phyloP scores from a whole-genome alignment of 1,284 basidiomycete genomes.

The Sutorius eximius region DNA sequence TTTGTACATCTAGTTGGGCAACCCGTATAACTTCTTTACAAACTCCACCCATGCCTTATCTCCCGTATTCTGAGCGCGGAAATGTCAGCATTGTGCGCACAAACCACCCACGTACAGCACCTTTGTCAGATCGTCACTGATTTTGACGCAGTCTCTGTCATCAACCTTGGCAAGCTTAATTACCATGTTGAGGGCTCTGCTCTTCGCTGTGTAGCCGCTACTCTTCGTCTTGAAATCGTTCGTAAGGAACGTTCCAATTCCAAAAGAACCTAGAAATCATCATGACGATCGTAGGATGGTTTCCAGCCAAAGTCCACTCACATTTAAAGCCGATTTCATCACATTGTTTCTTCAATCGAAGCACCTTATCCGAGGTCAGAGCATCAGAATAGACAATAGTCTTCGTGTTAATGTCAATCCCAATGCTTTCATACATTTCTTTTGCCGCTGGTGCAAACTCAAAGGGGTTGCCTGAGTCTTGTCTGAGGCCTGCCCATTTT shows the following conservation, averaged over 20 bases:
- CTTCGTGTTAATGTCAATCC: slow-evolving; percentile 66
- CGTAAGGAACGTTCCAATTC: slow-evolving; percentile 89
- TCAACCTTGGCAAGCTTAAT: slow-evolving; percentile 84
- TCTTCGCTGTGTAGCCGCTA: slow-evolving; percentile 57
- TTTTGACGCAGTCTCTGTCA: slow-evolving; percentile 79
- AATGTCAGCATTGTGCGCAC: neutral
- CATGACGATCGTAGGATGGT: neutral
- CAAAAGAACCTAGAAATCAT: slow-evolving; percentile 62
- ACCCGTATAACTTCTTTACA: slow-evolving; percentile 30
- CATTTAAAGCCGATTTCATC: slow-evolving; percentile 74
- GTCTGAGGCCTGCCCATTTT: slow-evolving; percentile 82
- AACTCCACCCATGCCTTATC: slow-evolving; percentile 22
- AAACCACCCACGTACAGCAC: slow-evolving; percentile 40
- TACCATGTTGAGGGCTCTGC: slow-evolving; percentile 88
- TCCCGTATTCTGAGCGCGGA: slow-evolving; percentile 38
- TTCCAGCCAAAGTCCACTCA: slow-evolving; percentile 33
- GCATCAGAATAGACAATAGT: slow-evolving; percentile 82
- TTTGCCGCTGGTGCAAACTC: slow-evolving; percentile 73
- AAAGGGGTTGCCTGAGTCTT: slow-evolving; percentile 89
- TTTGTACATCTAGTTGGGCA: slow-evolving; percentile 11
- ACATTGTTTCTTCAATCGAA: slow-evolving; percentile 70
- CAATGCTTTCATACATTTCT: slow-evolving; percentile 64
- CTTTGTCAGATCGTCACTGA: slow-evolving; percentile 89
- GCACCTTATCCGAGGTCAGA: slow-evolving; percentile 69
- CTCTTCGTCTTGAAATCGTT: slow-evolving; percentile 77